Base-by-base conservation (phyloP, 2,329 filamentous ascomycete species). In the Penicillium aurantiogriseum region DNA sequence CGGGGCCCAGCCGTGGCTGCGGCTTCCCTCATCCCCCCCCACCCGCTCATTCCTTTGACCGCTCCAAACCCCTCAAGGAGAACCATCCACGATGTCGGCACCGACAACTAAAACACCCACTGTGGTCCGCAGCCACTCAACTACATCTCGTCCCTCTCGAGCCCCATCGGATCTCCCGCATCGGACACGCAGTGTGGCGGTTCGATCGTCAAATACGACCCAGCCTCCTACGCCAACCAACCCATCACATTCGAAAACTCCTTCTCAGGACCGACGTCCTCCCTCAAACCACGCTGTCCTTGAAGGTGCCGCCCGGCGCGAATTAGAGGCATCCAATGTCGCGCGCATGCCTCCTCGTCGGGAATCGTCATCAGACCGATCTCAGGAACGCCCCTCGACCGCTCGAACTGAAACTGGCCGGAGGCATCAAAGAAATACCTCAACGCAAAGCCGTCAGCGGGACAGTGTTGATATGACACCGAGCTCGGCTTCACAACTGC, bases 261-360 rank as follows among this genome's bases (percentile, higher is more conserved):
- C 77, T 54, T 73, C 74, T 15, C 70, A 77, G 74, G 73, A 80
- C 55, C 76, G 76, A 58, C 78, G 80, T 45, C 75, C 80, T 47
- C 76, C 72, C 49, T 72, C 72, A 56, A 81, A 77, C 68, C 79
- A 76, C 66, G 73, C 74, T 48, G 76, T 78, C 44, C 77, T 85
- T 44, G 77, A 77, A 56, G 79, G 77, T 70, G 80, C 83, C 65
- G 79, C 81, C 56, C 85, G 88, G 69, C 82, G 88, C 74, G 90
- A 94, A 76, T 87, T 87, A 79, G 90, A 93, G 77, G 83, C 87
- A 67, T 80, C 83, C 67, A 87, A 87, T 79, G 75, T 89, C 78
- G 83, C 85, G 67, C 80, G 83, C 53, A 78, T 84, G 38, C 66
- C 75, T 51, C 74, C 77, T 65, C 82, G 80, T 76, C 85, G 83